A percentile compares a stretch with the other conserved stretches of the same genome.
These are phyloP conservation scores for Phytopythium mirpurense DNA, from an alignment of 352 stramenopile species.

Conservation along the genomic window DNA sequence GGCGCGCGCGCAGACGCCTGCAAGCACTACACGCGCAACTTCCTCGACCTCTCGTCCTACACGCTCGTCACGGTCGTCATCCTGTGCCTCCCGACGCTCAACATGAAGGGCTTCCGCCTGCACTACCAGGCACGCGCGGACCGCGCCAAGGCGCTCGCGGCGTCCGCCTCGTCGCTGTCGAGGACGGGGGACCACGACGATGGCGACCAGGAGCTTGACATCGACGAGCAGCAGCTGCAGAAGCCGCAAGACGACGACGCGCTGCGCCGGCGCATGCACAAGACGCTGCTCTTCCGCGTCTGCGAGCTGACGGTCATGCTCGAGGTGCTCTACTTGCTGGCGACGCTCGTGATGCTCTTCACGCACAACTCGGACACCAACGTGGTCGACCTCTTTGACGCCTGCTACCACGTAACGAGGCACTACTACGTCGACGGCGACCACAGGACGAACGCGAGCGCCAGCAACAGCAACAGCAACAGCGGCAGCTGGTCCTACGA, in stretches of 20 bases:
- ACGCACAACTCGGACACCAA: slow-evolving; percentile 30
- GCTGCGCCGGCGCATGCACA: slow-evolving; percentile 41
- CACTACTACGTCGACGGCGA: background rate
- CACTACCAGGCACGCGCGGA: slow-evolving; percentile 29
- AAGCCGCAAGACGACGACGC: slow-evolving; percentile 36
- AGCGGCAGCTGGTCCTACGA: background rate
- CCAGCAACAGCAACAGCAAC: background rate
- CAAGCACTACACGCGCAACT: slow-evolving; percentile 47
- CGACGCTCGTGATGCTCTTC: slow-evolving; percentile 42
- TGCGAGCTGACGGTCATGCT: slow-evolving; percentile 76
- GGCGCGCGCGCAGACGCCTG: slow-evolving; percentile 23
- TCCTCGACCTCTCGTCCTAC: slow-evolving; percentile 65
- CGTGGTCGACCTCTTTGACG: slow-evolving; percentile 24
- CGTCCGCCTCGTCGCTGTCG: slow-evolving; percentile 19
- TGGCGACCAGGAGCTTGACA: slow-evolving; percentile 6
- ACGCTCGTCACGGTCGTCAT: slow-evolving; percentile 55
- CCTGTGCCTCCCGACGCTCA: slow-evolving; percentile 63
- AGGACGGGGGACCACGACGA: slow-evolving; percentile 17
- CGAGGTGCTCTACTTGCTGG: slow-evolving; percentile 67
- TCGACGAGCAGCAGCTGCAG: slow-evolving; percentile 23
- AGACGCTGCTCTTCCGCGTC: slow-evolving; percentile 66
- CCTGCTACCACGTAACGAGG: slow-evolving; percentile 23
- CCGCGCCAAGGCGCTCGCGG: slow-evolving; percentile 12
- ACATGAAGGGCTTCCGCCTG: slow-evolving; percentile 48
- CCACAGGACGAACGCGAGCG: background rate